Conservation (phyloP, 176 grass and related monocot genomes). For the Phoenix dactylifera region DNA sequence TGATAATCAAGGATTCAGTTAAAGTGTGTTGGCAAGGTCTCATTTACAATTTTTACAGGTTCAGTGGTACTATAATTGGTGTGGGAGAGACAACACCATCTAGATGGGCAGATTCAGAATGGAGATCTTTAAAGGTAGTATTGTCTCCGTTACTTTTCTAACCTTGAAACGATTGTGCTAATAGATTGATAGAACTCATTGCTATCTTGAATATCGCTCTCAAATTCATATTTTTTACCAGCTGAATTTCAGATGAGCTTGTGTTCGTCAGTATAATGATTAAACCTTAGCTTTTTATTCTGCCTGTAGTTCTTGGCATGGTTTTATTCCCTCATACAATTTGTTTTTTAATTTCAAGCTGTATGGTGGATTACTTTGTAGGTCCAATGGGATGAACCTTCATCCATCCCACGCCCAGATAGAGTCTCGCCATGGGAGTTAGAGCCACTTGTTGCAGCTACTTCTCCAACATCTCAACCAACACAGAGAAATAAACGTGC, state of each 20-base stretch:
- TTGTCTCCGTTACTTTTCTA: neutral
- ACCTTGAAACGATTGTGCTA: neutral
- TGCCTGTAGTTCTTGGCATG: too few species aligned
- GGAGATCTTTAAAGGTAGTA: slow-evolving; percentile 83
- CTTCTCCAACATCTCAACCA: slow-evolving; percentile 43
- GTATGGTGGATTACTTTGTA: slow-evolving; percentile 18
- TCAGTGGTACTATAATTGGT: slow-evolving; percentile 86
- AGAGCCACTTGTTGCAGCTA: slow-evolving; percentile 55
- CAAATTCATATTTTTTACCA: too few species aligned
- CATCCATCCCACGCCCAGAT: slow-evolving; percentile 58
- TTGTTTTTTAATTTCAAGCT: too few species aligned
- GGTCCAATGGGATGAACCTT: slow-evolving; percentile 98
- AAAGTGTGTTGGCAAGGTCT: neutral
- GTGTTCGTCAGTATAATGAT: too few species aligned
- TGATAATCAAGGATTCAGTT: too few species aligned
- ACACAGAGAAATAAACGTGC: slow-evolving; percentile 53
- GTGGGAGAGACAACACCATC: slow-evolving; percentile 49
- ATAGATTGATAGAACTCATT: too few species aligned
- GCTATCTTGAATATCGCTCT: too few species aligned
- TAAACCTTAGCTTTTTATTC: too few species aligned
- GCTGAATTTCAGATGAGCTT: too few species aligned
- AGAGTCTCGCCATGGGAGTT: slow-evolving; percentile 88
- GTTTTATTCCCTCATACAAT: too few species aligned
- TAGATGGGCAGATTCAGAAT: slow-evolving; percentile 70
- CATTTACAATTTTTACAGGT: slow-evolving; percentile 43